These are phyloP conservation scores for Termitomyces sp. DNA, from an alignment of 768 basidiomycete species.

Conservation along the genomic window DNA sequence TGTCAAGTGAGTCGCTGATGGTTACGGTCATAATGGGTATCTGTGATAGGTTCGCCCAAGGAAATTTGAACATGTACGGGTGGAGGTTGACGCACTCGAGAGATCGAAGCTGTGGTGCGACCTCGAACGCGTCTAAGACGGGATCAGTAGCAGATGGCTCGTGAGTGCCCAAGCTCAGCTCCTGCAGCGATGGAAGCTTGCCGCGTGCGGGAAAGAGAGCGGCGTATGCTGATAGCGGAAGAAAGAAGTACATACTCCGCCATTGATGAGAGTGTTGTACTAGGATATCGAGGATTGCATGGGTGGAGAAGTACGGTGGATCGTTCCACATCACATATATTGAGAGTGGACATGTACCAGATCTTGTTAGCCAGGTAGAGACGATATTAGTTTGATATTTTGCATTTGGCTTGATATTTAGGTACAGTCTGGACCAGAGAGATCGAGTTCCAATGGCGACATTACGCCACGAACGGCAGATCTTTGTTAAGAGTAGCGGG, in stretches of 20 bases:
- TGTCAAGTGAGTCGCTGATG: constrained; percentile 12
- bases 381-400: constrained; percentile 13
- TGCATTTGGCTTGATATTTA: constrained; percentile 18
- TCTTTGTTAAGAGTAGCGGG: constrained; percentile 32
- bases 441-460: constrained; percentile 32
- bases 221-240: constrained; percentile 14
- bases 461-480: constrained; percentile 34
- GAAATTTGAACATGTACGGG: constrained; percentile 16
- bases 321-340: constrained; percentile 19
- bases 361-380: constrained; percentile 16
- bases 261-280: constrained; percentile 16
- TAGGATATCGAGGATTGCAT: constrained; percentile 17
- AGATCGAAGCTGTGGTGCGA: constrained; percentile 15
- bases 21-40: constrained; percentile 12
- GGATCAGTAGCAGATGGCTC: constrained; percentile 3
- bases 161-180: constrained; percentile 17
- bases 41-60: constrained; percentile 15
- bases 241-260: constrained; percentile 17
- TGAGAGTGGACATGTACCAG: constrained; percentile 15
- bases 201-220: constrained; percentile 15
- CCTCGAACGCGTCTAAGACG: constrained; percentile 13
- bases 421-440: constrained; percentile 35
- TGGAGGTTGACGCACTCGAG: constrained; percentile 18
- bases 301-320: constrained; percentile 14
- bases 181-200: constrained; percentile 14